Base-by-base conservation (phyloP, 1,139 yeast species). In the Lodderomyces beijingensis region DNA sequence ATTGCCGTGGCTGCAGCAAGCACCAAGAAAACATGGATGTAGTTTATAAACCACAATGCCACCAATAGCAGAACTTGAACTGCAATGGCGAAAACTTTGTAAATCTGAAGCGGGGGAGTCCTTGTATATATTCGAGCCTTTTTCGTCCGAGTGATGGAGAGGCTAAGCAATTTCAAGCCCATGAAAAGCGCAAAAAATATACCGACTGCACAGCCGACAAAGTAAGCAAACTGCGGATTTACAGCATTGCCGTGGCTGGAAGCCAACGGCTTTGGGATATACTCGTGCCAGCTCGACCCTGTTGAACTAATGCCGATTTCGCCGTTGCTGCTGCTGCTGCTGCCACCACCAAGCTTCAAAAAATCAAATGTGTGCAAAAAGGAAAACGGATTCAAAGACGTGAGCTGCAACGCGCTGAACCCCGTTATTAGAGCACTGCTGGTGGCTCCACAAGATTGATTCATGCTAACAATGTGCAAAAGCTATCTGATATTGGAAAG, bases 181-280 rank as follows among this genome's bases (percentile, higher is more conserved):
- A 46, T 47, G 13, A 47, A 38, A 3, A 39, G 12, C 3, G 44
- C 49, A 14, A 50, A 23, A 4, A 41, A 13, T 8, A 25, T 30
- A 27, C 41, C 43, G 17, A 41, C 28, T 2, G 36, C 15, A 11
- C 46, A 30, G 5, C 46, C 43, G 4, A 51, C 38, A 17, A 49
- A 45, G n/a, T 57, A 48, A 18, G 60, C 41, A 37, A 62, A 62
- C 32, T 59, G 50, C 1, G 68, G 67, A 40, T 60, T 57, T 14
- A 61, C 38, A 13, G 59, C 47, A 42, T 59, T 62, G 3, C 34
- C 34, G 14, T 28, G 28, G 1, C 35, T 38, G 9, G 43, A 39
- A 28, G 35, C 39, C 19, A 45, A 36, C 13, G 47, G 45, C 10
- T 14, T 28, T 9, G 45, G 45, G 7, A 42, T 33, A 22, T 16